Evolutionary conservation across 805 yeast species (phyloP), one percentile per base, ranked within the genome.

Genomic region (Starmerella kuoi): DNA sequence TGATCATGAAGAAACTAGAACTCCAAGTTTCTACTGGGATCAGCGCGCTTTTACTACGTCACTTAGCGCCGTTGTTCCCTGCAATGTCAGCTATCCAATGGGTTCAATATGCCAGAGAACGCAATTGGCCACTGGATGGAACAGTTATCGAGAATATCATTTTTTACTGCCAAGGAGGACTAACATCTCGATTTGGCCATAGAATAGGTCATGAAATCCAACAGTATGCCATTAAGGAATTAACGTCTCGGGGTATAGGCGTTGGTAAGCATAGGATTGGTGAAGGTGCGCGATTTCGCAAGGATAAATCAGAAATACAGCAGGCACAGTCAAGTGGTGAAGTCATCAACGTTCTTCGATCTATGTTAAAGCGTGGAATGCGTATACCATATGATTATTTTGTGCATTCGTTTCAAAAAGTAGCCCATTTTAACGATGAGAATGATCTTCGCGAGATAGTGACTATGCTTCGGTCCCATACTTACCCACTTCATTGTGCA

Each of bases 401-500:
- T 15, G 53, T 50, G 4, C 31, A 19, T 7, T 39, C 50, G 5
- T 53, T 48, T 30, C 35, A 47, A 31, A 41, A 37, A 11, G 30
- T 46, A n/a, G 6, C 33, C 12, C 19, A 9, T 24, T 8, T 14
- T 7, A 19, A 24, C 19, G 20, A 9, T 7, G 21, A 7, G 15
- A 3, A 23, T 26, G 32, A 23, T 5, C 27, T 37, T 18, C 23
- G 9, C 11, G 31, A 18, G 17, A 35, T 53, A 21, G 18, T 39
- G 12, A 5, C 31, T 2, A 31, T 44, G 21, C 40, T 51, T 26
- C 35, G 17, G 9, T 32, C 41, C 14, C 43, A 27, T 20, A 50
- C 43, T n/a, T 48, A 44, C 28, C 49, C 54, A 5, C 24, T 42
- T 21, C 55, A 53, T 35, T 49, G 54, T 23, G 54, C 55, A 4